phyloP scores from a whole-genome alignment of 176 grass and related monocot genomes.

The Pharus latifolius region DNA sequence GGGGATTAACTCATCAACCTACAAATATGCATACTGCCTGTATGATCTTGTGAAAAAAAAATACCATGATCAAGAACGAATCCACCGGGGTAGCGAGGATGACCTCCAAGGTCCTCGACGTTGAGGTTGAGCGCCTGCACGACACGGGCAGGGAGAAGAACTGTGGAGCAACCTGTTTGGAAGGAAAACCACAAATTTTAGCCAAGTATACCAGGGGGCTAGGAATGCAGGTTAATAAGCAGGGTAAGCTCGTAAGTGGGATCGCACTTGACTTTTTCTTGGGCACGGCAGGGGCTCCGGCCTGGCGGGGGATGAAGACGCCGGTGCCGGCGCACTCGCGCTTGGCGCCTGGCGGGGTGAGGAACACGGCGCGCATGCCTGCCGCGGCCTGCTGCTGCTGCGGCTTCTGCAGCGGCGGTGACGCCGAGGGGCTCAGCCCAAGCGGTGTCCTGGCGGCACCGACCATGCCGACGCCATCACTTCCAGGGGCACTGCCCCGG shows the following conservation, averaged over 20 bases:
- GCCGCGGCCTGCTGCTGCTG: conserved; percentile 12
- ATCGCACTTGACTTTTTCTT: conserved; percentile 59
- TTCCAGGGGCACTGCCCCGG: background rate
- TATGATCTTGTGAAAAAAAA: background rate
- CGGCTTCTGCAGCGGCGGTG: conserved; percentile 43
- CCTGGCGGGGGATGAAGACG: conserved; percentile 72
- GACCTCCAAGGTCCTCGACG: conserved; percentile 66
- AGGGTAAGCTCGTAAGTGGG: no score
- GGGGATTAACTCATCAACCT: no score
- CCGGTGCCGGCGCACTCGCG: conserved; percentile 78
- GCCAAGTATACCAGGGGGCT: background rate
- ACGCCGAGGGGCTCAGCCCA: conserved; percentile 24
- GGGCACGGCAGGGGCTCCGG: conserved; percentile 26
- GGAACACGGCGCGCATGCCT: conserved; percentile 63
- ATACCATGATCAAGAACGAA: conserved; percentile 52
- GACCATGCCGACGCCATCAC: background rate
- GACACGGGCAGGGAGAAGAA: conserved; percentile 74
- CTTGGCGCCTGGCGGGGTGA: conserved; percentile 33
- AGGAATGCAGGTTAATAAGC: background rate
- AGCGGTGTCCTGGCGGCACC: no score
- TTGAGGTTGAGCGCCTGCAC: conserved; percentile 89
- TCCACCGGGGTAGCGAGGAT: conserved; percentile 38
- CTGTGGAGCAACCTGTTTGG: conserved; percentile 50
- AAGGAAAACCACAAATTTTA: background rate
- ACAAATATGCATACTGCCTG: no score